A percentile compares a stretch with the other conserved stretches of the same genome.
phyloP scores from a whole-genome alignment of 179 eudicot species.

The Spergularia azorica region DNA sequence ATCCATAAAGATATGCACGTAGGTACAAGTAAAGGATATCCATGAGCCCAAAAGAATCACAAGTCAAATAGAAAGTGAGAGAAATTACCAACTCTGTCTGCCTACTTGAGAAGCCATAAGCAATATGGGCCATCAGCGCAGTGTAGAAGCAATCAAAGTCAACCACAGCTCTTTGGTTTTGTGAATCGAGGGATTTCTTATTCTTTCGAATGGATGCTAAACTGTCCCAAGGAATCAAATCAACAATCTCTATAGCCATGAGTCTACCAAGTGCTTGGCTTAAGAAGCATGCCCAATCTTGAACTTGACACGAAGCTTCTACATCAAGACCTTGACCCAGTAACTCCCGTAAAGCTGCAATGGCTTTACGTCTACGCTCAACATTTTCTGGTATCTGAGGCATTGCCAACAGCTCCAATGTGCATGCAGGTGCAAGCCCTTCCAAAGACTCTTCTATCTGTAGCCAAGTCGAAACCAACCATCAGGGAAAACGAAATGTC shows the following conservation, averaged over 20 bases:
- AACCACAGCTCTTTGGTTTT: constrained; percentile 85
- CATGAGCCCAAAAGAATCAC: background rate
- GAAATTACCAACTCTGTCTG: constrained; percentile 75
- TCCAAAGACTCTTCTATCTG: constrained; percentile 98
- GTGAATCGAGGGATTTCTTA: constrained; percentile 86
- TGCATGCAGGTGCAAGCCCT: constrained; percentile 93
- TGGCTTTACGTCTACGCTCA: constrained; percentile 83
- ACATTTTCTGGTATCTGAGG: constrained; percentile 81
- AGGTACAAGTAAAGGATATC: background rate
- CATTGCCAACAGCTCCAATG: constrained; percentile 85
- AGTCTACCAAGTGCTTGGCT: constrained; percentile 83
- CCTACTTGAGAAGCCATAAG: constrained; percentile 89
- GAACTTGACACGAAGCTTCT: constrained; percentile 74
- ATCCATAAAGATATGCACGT: background rate
- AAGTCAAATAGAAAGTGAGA: constrained; percentile 11
- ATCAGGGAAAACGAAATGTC: background rate
- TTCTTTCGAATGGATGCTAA: constrained; percentile 84
- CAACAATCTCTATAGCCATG: constrained; percentile 86
- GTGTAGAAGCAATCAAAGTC: constrained; percentile 81
- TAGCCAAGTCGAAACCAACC: constrained; percentile 22
- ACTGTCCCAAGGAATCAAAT: constrained; percentile 89
- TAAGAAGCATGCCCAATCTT: constrained; percentile 91
- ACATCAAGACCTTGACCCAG: constrained; percentile 94
- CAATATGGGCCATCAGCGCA: constrained; percentile 81
- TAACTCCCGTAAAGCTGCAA: constrained; percentile 90